These are phyloP conservation scores for Gamarada debralockiae DNA, from an alignment of 495 filamentous ascomycete species.

Conservation along the genomic window DNA sequence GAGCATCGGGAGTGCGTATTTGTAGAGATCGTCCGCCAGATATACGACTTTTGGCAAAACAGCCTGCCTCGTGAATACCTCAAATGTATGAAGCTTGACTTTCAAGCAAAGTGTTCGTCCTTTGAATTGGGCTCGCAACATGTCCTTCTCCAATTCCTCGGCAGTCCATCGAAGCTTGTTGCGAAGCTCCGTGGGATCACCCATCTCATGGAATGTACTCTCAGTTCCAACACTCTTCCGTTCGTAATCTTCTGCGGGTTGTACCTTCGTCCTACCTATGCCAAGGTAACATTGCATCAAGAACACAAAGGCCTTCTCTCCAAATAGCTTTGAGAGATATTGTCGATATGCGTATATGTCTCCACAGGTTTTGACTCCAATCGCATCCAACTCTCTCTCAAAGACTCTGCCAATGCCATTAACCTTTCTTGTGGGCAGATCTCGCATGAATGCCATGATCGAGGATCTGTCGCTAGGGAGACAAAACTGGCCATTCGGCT, in stretches of 20 bases:
- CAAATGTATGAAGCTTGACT: constrained; percentile 90
- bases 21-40: constrained; percentile 78
- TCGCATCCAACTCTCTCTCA: constrained; percentile 84
- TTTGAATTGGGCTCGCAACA: constrained; percentile 75
- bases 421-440: constrained; percentile 81
- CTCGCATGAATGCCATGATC: constrained; percentile 81
- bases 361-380: constrained; percentile 85
- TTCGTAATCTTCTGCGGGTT: constrained; percentile 85
- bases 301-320: constrained; percentile 87
- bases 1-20: constrained; percentile 77
- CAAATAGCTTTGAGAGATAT: constrained; percentile 72
- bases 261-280: constrained; percentile 80
- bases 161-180: constrained; percentile 76
- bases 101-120: constrained; percentile 89
- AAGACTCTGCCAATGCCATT: constrained; percentile 93
- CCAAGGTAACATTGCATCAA: constrained; percentile 82
- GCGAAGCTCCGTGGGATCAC: constrained; percentile 60
- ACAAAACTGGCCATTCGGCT: constrained; percentile 89
- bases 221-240: constrained; percentile 94
- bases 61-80: constrained; percentile 81
- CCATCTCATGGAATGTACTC: constrained; percentile 82
- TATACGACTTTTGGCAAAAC: constrained; percentile 68
- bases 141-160: constrained; percentile 85
- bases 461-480: constrained; percentile 64
- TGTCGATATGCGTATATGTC: constrained; percentile 78